Percentiles rank a stretch among this genome's conserved stretches.
Conservation (phyloP, 176 grass and related monocot genomes). For the Aegilops speltoides region DNA sequence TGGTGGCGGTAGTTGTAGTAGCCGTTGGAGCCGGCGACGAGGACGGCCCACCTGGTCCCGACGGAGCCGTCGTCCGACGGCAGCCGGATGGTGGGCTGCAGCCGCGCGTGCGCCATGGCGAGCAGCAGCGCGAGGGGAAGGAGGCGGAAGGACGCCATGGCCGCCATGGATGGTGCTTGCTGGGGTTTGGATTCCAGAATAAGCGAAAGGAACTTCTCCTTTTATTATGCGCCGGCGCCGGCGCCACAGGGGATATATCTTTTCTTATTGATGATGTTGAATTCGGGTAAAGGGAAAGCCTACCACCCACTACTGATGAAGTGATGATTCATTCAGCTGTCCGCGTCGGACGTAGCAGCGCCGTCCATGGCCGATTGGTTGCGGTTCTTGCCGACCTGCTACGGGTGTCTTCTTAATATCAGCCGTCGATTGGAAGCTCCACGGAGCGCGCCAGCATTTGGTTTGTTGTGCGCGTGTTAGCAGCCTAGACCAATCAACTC, state of each 20-base stretch:
- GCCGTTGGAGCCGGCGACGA: slow-evolving; percentile 81
- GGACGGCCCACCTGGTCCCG: slow-evolving; percentile 85
- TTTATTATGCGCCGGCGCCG: slow-evolving; percentile 30
- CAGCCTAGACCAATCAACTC: too few relatives aligned
- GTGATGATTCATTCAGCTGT: too few relatives aligned
- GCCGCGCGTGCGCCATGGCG: slow-evolving; percentile 9
- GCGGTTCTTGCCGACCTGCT: too few relatives aligned
- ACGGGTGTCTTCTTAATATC: too few relatives aligned
- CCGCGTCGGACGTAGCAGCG: too few relatives aligned
- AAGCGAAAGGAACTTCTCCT: neutral
- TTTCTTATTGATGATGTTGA: neutral
- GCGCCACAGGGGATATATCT: neutral
- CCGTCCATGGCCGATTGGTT: too few relatives aligned
- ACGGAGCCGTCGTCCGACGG: slow-evolving; percentile 56
- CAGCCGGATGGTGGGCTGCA: slow-evolving; percentile 46
- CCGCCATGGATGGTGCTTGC: neutral
- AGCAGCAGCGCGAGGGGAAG: slow-evolving; percentile 11
- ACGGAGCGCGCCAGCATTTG: too few relatives aligned
- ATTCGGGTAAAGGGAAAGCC: too few relatives aligned
- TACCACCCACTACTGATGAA: too few relatives aligned
- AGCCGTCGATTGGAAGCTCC: too few relatives aligned
- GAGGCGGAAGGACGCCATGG: slow-evolving; percentile 25
- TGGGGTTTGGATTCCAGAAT: neutral
- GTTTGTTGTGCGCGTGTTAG: too few relatives aligned
- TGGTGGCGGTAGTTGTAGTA: slow-evolving; percentile 96